A percentile compares a stretch with the other conserved stretches of the same genome.
Conservation (phyloP, 1,284 basidiomycete species). For the Moniliophthora roreri region DNA sequence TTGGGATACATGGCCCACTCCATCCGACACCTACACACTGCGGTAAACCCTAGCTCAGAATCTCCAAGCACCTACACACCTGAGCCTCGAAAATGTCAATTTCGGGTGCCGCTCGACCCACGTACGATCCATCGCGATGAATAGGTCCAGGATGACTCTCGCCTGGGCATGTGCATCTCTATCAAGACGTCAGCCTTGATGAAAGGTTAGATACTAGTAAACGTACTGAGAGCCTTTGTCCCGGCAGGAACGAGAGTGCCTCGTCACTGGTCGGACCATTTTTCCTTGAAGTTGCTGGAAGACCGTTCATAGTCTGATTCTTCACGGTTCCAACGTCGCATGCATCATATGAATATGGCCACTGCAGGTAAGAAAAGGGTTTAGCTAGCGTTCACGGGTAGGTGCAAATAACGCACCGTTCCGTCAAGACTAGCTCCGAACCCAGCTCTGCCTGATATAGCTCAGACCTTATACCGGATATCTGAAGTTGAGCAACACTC, state of each 20-base stretch:
- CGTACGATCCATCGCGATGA: conserved; percentile 51
- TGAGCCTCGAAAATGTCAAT: conserved; percentile 39
- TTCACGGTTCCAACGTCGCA: conserved; percentile 57
- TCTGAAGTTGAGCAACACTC: conserved; percentile 43
- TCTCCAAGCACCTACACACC: too few species aligned
- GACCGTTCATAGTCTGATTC: conserved; percentile 41
- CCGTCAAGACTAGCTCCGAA: conserved; percentile 39
- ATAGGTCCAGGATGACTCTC: conserved; percentile 61
- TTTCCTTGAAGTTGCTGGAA: conserved; percentile 11
- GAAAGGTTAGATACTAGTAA: conserved; percentile 36
- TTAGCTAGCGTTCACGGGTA: too few species aligned
- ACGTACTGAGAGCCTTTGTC: not conserved
- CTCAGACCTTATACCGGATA: not conserved
- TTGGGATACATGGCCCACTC: conserved; percentile 15
- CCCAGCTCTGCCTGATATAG: conserved; percentile 49
- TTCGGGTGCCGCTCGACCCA: conserved; percentile 53
- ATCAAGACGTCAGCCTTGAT: conserved; percentile 51
- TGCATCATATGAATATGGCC: conserved; percentile 43
- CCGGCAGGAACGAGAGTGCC: not conserved
- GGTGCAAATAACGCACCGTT: conserved; percentile 44
- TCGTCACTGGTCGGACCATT: not conserved
- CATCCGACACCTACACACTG: too few species aligned
- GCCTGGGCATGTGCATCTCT: conserved; percentile 58
- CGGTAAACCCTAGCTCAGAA: too few species aligned
- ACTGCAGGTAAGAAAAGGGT: too few species aligned